Conservation (phyloP, 2,329 filamentous ascomycete species). For the Tolypocladium sp. region DNA sequence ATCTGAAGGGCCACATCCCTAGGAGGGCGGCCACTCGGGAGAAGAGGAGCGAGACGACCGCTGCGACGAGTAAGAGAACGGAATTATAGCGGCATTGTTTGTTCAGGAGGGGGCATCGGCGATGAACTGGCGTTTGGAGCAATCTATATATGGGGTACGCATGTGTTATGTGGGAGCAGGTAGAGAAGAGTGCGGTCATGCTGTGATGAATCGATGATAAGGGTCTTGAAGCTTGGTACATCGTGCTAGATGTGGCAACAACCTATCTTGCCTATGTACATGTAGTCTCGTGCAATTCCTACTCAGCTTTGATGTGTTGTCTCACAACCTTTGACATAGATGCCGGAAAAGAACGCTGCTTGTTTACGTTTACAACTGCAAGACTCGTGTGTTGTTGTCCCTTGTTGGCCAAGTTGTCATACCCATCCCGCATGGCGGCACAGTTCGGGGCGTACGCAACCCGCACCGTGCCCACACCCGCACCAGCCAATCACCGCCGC, state of each 20-base stretch:
- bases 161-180: neutral
- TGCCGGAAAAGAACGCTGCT: too few species aligned
- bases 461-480: neutral
- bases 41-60: constrained; percentile 16
- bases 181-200: neutral
- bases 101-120: neutral
- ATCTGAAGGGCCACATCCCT: constrained; percentile 42
- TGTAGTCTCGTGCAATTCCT: neutral
- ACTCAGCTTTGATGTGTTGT: too few species aligned
- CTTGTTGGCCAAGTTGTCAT: neutral
- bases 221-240: neutral
- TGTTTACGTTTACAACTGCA: too few species aligned
- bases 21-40: constrained; percentile 12
- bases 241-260: neutral
- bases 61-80: constrained; percentile 17
- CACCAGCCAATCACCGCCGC: neutral
- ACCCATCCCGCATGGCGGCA: neutral
- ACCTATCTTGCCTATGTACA: too few species aligned
- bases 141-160: neutral
- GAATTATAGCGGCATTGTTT: constrained; percentile 14
- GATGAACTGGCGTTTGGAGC: neutral
- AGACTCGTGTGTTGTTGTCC: too few species aligned
- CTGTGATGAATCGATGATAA: neutral
- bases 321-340: neutral
- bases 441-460: rapidly evolving